Percentiles rank a stretch among this genome's conserved stretches.
These are phyloP conservation scores for Colletotrichum sp. DNA, from an alignment of 2,329 filamentous ascomycete genomes.

Conservation along the genomic window DNA sequence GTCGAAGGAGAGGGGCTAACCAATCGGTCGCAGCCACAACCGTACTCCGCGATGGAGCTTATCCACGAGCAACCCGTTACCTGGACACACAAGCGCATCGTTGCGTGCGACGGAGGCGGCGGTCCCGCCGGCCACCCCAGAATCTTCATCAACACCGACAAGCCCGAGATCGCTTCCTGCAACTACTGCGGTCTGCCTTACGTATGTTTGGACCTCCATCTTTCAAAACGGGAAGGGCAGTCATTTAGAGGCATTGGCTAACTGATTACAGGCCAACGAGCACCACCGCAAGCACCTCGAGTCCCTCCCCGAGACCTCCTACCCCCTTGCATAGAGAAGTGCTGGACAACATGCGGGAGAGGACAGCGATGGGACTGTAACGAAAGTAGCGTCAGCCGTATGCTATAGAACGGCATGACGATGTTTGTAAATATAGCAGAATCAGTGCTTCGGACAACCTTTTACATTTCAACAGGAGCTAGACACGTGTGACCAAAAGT, in stretches of 20 bases:
- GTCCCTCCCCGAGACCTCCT: constrained; percentile 79
- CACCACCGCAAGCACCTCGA: constrained; percentile 86
- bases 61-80: constrained; percentile 94
- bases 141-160: constrained; percentile 98
- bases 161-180: constrained; percentile 90
- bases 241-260: not conserved
- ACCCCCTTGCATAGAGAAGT: constrained; percentile 68
- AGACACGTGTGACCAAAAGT: not conserved
- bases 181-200: constrained; percentile 93
- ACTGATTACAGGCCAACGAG: constrained; percentile 75
- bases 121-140: constrained; percentile 88
- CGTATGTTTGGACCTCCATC: constrained; percentile 61
- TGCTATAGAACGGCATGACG: not conserved
- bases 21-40: constrained; percentile 71
- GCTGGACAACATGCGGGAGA: not conserved
- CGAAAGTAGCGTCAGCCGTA: not conserved
- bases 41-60: constrained; percentile 89
- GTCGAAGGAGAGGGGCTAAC: not conserved
- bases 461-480: not conserved
- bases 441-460: constrained; percentile 10
- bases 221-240: not conserved
- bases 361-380: not conserved
- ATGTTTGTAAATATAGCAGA: constrained; percentile 23
- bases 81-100: constrained; percentile 84
- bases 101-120: constrained; percentile 91